phyloP scores from a whole-genome alignment of 2,329 filamentous ascomycete genomes.

The Gaeumannomyces sp. region DNA sequence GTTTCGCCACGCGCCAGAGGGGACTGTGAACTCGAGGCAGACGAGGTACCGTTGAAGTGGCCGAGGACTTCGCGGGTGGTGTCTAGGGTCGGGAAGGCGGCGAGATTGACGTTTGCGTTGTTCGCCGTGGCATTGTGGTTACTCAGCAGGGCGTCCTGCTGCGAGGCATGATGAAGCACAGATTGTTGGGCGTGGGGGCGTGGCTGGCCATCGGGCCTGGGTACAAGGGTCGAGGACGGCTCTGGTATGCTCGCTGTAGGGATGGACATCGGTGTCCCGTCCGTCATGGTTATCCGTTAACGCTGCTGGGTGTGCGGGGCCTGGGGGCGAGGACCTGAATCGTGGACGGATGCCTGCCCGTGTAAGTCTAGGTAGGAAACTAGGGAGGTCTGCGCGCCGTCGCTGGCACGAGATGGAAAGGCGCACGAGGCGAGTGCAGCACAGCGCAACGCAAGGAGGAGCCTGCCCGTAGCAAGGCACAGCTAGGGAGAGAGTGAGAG shows the following conservation, averaged over 20 bases:
- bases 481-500: not conserved
- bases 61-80: constrained; percentile 3
- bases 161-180: constrained; percentile 9
- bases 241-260: constrained; percentile 18
- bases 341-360: constrained; percentile 1
- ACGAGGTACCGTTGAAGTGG: not conserved
- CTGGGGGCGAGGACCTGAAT: constrained; percentile 2
- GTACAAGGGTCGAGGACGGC: constrained; percentile 6
- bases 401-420: not conserved
- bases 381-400: not conserved
- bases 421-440: not conserved
- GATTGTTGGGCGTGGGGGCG: constrained; percentile 5
- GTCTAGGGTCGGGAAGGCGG: constrained; percentile 7
- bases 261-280: constrained; percentile 7
- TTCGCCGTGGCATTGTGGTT: constrained; percentile 8
- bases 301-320: not conserved
- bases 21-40: not conserved
- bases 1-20: not conserved
- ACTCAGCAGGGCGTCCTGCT: constrained; percentile 7
- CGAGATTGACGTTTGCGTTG: constrained; percentile 10
- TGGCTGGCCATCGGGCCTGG: constrained; percentile 8
- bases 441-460: not conserved
- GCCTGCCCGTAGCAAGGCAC: not conserved
- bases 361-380: constrained; percentile 2
- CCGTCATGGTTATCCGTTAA: constrained; percentile 8